These are phyloP conservation scores for Plasmopara halstedii DNA, from an alignment of 352 stramenopile species.

Conservation along the genomic window DNA sequence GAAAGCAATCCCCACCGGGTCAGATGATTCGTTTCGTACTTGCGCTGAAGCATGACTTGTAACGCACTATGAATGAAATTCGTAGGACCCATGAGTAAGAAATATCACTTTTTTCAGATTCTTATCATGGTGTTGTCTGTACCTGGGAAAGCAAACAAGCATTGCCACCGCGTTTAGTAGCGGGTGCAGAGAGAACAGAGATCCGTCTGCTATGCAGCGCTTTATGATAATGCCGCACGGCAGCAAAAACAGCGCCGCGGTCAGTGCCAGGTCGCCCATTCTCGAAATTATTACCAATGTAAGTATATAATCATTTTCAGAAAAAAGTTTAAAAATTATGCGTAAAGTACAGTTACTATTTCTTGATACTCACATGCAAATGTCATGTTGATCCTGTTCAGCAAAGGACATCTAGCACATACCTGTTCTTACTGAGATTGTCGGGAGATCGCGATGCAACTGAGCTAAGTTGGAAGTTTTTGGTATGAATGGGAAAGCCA, in stretches of 20 bases:
- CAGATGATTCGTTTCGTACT: constrained; percentile 26
- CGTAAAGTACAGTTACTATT: too few relatives aligned
- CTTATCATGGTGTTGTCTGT: neutral
- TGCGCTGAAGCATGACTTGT: constrained; percentile 48
- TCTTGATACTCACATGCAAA: too few relatives aligned
- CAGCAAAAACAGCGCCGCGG: constrained; percentile 39
- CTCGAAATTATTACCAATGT: neutral
- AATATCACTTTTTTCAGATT: constrained; percentile 1
- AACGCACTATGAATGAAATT: constrained; percentile 23
- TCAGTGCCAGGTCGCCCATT: constrained; percentile 8
- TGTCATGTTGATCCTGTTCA: too few relatives aligned
- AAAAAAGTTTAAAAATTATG: neutral
- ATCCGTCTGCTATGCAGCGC: constrained; percentile 34
- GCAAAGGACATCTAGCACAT: too few relatives aligned
- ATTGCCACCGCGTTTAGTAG: constrained; percentile 43
- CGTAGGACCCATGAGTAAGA: neutral
- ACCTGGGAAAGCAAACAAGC: constrained; percentile 48
- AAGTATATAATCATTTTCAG: neutral
- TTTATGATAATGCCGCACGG: constrained; percentile 37
- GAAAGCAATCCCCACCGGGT: constrained; percentile 23
- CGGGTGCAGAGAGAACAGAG: constrained; percentile 48
- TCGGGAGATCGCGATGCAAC: too few relatives aligned
- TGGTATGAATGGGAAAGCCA: too few relatives aligned
- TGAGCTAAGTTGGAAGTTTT: too few relatives aligned
- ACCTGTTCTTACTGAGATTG: too few relatives aligned